Base-by-base conservation (phyloP, 805 yeast genomes). In the Cyberlindnera americana region DNA sequence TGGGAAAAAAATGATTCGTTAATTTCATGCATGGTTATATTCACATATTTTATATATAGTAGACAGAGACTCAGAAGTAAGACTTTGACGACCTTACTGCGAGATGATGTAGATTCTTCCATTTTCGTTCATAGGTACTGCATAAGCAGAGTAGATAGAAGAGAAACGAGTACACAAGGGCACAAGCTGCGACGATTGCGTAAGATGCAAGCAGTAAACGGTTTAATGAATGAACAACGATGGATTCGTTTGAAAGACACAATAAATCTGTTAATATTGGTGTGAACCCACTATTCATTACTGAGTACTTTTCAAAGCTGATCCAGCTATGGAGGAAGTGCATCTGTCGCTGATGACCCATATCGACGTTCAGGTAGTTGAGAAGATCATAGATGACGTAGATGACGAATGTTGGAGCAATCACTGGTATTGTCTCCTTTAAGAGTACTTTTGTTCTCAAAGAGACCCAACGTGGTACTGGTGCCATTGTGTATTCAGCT, bases 101-200 rank as follows among this genome's bases (percentile, higher is more conserved):
- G 24, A 41, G 28, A 5, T 40, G 29, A 17, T 33, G 32, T 16
- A 53, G 32, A 6, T 35, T 29, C 21, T 41, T 46, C 58, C 58
- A 52, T 29, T 51, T 50, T 18, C 44, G 47, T 21, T 54, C 58
- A 23, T 46, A 54, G 2, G 54, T 28, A 8, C 47, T 43, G n/a
- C 33, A 42, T 5, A 49, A 19, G 25, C 58, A 52, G 15, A 50
- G 13, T 3, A 38, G 5, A 23, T 50, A 38, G 43, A 54, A 54
- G 4, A 54, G 40, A 1, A 44, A 12, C 6, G 52, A 40, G 31
- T 47, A 52, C 1, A 32, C 40, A 11, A 54, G 17, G 1, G 53
- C 44, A 21, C 43, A 15, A 4, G 36, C 9, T 3, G 49, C 37
- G 9, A 43, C 19, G 5, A 40, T 3, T 17, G 35, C 19, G 27